Percentiles rank a stretch among this genome's conserved stretches.
phyloP scores from a whole-genome alignment of 257 asterid species.

The Solanum bulbocastanum region DNA sequence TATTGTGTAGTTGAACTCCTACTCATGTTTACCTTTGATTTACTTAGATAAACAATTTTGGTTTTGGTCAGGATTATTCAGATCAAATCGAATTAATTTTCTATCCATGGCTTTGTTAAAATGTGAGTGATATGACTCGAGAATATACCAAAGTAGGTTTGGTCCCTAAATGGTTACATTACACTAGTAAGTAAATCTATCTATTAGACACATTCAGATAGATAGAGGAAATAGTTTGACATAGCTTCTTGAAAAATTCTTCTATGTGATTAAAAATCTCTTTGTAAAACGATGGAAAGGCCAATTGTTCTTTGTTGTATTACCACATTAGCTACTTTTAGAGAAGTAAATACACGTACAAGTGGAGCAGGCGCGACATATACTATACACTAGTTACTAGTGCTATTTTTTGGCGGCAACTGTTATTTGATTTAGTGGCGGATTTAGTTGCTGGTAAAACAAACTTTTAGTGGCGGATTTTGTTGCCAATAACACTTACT shows the following conservation, averaged over 20 bases:
- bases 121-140: background rate
- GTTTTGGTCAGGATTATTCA: background rate
- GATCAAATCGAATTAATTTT: background rate
- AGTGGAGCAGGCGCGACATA: background rate
- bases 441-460: too few species aligned
- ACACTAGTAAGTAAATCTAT: background rate
- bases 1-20: background rate
- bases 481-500: background rate
- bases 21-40: background rate
- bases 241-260: background rate
- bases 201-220: background rate
- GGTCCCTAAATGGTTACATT: background rate
- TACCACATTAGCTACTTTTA: background rate
- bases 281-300: background rate
- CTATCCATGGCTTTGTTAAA: background rate
- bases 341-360: background rate
- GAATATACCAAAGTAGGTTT: background rate
- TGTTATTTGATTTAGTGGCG: too few species aligned
- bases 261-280: too few species aligned
- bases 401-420: too few species aligned
- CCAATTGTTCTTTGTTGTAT: background rate
- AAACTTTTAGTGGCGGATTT: background rate
- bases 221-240: background rate
- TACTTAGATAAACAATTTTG: background rate
- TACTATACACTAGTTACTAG: background rate